A percentile compares a stretch with the other conserved stretches of the same genome.
phyloP scores from a whole-genome alignment of 2,329 filamentous ascomycete species.

The Fusarium transvaalense region DNA sequence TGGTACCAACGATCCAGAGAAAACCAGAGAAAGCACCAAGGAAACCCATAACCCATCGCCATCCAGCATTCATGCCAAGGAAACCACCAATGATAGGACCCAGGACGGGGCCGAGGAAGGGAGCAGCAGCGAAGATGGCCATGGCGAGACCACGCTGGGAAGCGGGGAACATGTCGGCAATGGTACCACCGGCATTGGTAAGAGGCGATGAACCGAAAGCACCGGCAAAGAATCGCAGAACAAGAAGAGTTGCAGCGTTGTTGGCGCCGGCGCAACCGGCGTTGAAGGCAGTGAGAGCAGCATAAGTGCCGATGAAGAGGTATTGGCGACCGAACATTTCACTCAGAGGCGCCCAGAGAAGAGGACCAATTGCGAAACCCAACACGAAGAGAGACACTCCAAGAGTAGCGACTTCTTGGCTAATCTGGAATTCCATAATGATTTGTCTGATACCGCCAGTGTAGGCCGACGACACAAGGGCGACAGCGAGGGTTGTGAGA shows the following conservation, averaged over 20 bases:
- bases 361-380: slow-evolving; percentile 71
- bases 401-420: slow-evolving; percentile 38
- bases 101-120: slow-evolving; percentile 76
- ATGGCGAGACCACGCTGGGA: slow-evolving; percentile 85
- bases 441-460: slow-evolving; percentile 36
- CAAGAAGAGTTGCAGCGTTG: slow-evolving; percentile 78
- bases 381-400: slow-evolving; percentile 40
- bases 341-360: slow-evolving; percentile 80
- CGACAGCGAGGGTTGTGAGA: slow-evolving; percentile 33
- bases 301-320: slow-evolving; percentile 67
- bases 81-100: slow-evolving; percentile 72
- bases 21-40: slow-evolving; percentile 76
- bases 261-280: slow-evolving; percentile 79
- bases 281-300: slow-evolving; percentile 79
- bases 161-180: slow-evolving; percentile 81
- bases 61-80: slow-evolving; percentile 74
- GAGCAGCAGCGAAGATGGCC: slow-evolving; percentile 82
- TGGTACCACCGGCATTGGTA: slow-evolving; percentile 65
- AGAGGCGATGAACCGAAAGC: slow-evolving; percentile 79
- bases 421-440: slow-evolving; percentile 35
- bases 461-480: slow-evolving; percentile 37
- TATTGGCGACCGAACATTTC: slow-evolving; percentile 77
- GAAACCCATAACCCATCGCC: slow-evolving; percentile 87
- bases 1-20: slow-evolving; percentile 78
- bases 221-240: slow-evolving; percentile 79